Base-by-base conservation (phyloP, 495 filamentous ascomycete species). In the Tetracladium marchalianum region DNA sequence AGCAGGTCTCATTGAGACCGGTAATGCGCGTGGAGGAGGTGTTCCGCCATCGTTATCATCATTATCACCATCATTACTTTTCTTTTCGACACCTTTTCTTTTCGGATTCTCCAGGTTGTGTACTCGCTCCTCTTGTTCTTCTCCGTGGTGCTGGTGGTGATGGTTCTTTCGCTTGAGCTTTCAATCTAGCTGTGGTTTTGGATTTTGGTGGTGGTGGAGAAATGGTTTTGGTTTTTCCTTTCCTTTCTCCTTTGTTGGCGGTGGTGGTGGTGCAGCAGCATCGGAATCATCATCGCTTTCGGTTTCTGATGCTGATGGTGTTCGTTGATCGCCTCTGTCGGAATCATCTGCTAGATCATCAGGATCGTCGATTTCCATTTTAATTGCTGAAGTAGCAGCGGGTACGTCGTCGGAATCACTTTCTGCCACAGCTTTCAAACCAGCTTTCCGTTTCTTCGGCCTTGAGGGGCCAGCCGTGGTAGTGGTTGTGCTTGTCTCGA, bases 301-400 rank as follows among this genome's bases (percentile, higher is more conserved):
- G 8, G 65, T 71, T 16, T 59, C 67, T 22, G 58, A 61, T 32
- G 55, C 57, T 43, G 68, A 65, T 40, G 53, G 71, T 47, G 57
- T 74, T 55, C 44, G 66, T 44, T 46, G 52, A 12, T 59, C 62
- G 33, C 69, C 62, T 53, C 62, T 36, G 10, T 54, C 57, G 5
- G 62, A 60, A 17, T 60, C 58, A 22, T 59, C 54, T 4, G 55
- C 44, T 4, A 42, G n/a, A n/a, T n/a, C 35, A 35, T 54, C 50
- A 16, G 45, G 46, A 15, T 64, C 42, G 43, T 81, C 78, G 4
- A 79, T 53, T 31, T 83, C 73, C 78, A 83, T 81, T 55, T 63
- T 66, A 45, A 80, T 76, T 7, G 7, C 22, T 3, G 22, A 7
- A 27, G 22, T 7, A 44, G 77, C 76, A 4, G 53, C 77, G n/a